Percentiles rank a stretch among this genome's conserved stretches.
Conservation (phyloP, 73 alveolate species). For the Tetrahymena thermophila region DNA sequence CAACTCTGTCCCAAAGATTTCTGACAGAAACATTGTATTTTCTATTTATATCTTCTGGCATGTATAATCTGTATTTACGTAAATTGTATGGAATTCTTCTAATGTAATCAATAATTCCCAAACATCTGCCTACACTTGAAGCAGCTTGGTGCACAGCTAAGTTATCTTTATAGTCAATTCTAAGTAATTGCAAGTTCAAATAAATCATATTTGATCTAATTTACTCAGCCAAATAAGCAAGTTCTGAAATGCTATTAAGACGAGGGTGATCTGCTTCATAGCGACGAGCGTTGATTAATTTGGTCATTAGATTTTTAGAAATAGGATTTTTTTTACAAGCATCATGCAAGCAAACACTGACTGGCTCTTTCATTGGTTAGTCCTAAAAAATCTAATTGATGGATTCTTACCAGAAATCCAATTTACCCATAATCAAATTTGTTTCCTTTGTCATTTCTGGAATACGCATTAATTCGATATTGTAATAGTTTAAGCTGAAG, state of each 20-base stretch:
- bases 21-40: slow-evolving; percentile 9
- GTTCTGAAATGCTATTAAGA: slow-evolving; percentile 12
- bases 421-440: slow-evolving; percentile 18
- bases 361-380: slow-evolving; percentile 32
- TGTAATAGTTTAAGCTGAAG: not conserved
- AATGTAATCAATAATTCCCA: slow-evolving; percentile 21
- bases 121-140: not conserved
- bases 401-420: slow-evolving; percentile 32
- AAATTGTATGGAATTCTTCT: slow-evolving; percentile 37
- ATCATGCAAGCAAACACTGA: slow-evolving; percentile 16
- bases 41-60: slow-evolving; percentile 29
- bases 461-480: slow-evolving; percentile 35
- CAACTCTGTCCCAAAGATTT: slow-evolving; percentile 29
- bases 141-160: not conserved
- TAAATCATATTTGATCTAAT: slow-evolving; percentile 10
- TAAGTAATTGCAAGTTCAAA: not conserved
- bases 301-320: slow-evolving; percentile 5
- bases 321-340: slow-evolving; percentile 27
- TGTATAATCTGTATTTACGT: slow-evolving; percentile 10
- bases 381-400: slow-evolving; percentile 12
- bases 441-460: slow-evolving; percentile 33
- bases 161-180: slow-evolving; percentile 12
- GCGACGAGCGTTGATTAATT: slow-evolving; percentile 10
- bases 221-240: slow-evolving; percentile 19
- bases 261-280: slow-evolving; percentile 20